These are phyloP conservation scores for Ceratocystis cubensis DNA, from an alignment of 2,329 filamentous ascomycete species.

Conservation along the genomic window DNA sequence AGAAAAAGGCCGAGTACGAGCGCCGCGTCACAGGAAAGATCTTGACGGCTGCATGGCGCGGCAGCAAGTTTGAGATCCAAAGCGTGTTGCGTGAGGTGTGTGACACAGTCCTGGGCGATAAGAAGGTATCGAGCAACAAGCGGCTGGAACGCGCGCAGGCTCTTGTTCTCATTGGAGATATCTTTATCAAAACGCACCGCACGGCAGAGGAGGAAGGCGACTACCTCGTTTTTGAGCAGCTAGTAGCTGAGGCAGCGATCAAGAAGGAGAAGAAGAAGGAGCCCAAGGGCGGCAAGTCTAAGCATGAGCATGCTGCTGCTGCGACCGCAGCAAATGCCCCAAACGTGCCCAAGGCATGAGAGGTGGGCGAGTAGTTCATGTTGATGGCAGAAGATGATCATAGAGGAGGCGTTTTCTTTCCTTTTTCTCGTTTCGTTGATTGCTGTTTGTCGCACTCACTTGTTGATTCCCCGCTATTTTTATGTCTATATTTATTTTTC, in stretches of 20 bases:
- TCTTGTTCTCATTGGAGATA: conserved; percentile 73
- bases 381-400: neutral
- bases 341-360: conserved; percentile 24
- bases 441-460: neutral
- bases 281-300: conserved; percentile 40
- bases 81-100: conserved; percentile 90
- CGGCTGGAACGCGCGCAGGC: conserved; percentile 83
- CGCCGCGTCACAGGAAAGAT: conserved; percentile 95
- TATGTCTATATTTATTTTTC: neutral
- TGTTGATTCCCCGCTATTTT: neutral
- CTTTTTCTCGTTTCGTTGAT: neutral
- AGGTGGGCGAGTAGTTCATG: neutral
- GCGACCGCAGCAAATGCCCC: conserved; percentile 21
- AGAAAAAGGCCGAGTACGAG: conserved; percentile 92
- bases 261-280: conserved; percentile 71
- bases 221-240: conserved; percentile 96
- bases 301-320: conserved; percentile 29
- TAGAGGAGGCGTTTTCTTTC: conserved; percentile 4
- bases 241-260: conserved; percentile 88
- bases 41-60: conserved; percentile 87
- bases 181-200: conserved; percentile 78
- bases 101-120: conserved; percentile 69
- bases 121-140: conserved; percentile 70
- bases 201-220: conserved; percentile 94
- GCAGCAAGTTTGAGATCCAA: conserved; percentile 96